phyloP scores from a whole-genome alignment of 805 yeast species.

The Saturnispora sanitii region DNA sequence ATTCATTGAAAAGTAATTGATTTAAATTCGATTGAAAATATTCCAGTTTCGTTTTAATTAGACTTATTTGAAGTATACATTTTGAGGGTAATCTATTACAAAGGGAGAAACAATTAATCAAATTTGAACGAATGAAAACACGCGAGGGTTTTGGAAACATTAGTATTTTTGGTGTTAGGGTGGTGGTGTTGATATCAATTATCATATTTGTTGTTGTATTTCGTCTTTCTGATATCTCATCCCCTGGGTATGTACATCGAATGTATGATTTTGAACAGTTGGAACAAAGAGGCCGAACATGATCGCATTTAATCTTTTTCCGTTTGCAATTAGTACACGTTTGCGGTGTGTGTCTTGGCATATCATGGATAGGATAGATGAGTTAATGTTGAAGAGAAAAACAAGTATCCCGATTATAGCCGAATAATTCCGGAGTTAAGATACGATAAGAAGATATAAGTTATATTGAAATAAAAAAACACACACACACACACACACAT shows the following conservation, averaged over 20 bases:
- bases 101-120: background rate
- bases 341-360: background rate
- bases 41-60: constrained; percentile 1
- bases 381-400: background rate
- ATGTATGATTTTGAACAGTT: constrained; percentile 5
- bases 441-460: no score
- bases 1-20: constrained; percentile 2
- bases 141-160: constrained; percentile 6
- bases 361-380: background rate
- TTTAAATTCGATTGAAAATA: constrained; percentile 9
- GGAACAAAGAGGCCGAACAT: constrained; percentile 9
- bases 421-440: no score
- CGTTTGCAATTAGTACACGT: constrained; percentile 11
- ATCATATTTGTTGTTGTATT: background rate
- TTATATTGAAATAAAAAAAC: no score
- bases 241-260: background rate
- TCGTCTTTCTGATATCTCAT: background rate
- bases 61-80: background rate
- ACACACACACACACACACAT: no score
- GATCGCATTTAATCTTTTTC: constrained; percentile 12
- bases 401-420: no score
- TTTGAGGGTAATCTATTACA: background rate
- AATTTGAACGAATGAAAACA: background rate
- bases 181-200: no score
- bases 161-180: background rate